Conservation (phyloP, 2,329 filamentous ascomycete genomes). For the Lecanicillium sp. region DNA sequence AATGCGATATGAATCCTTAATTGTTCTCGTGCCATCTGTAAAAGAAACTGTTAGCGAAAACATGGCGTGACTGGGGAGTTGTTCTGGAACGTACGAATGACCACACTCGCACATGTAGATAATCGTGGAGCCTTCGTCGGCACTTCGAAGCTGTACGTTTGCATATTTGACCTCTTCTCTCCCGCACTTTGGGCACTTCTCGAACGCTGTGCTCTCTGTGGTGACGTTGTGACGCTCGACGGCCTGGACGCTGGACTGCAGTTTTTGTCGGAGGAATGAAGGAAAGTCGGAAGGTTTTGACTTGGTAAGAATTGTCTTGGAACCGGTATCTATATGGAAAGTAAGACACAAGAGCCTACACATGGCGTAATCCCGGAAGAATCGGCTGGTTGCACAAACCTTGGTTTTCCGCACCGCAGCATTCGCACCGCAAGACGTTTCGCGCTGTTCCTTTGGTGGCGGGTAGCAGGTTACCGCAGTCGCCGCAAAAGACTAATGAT, state of each 20-base stretch:
- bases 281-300: constrained; percentile 91
- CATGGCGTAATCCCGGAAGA: neutral
- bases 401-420: constrained; percentile 79
- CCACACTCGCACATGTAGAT: constrained; percentile 88
- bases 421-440: constrained; percentile 71
- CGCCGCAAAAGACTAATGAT: constrained; percentile 84
- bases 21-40: constrained; percentile 53
- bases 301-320: constrained; percentile 68
- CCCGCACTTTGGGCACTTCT: constrained; percentile 75
- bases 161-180: constrained; percentile 77
- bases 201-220: constrained; percentile 59
- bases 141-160: constrained; percentile 78
- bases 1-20: constrained; percentile 22
- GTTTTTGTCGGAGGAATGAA: constrained; percentile 77
- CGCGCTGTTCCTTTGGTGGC: constrained; percentile 69
- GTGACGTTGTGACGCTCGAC: constrained; percentile 70
- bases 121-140: constrained; percentile 89
- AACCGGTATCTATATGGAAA: constrained; percentile 53
- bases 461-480: constrained; percentile 86
- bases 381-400: constrained; percentile 40
- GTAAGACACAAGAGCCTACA: constrained; percentile 1
- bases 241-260: constrained; percentile 73
- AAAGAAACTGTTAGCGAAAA: neutral
- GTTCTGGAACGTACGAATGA: constrained; percentile 54
- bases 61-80: neutral